Percentiles rank a stretch among this genome's conserved stretches.
Conservation (phyloP, 2,329 filamentous ascomycete species). For the Penicillium sp. region DNA sequence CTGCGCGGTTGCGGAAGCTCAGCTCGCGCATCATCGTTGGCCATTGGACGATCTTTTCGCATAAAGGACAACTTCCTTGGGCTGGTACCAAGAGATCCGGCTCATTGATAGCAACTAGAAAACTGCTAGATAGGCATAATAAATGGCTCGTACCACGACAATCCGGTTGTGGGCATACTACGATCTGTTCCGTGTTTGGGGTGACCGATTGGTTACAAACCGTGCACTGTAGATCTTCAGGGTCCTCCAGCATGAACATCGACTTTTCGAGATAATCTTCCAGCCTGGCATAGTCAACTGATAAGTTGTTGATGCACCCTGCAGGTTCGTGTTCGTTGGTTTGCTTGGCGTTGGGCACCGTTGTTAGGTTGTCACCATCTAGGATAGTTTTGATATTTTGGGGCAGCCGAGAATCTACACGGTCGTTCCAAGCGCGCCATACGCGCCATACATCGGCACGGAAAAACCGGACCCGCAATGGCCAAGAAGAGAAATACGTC, state of each 20-base stretch:
- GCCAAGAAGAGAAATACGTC: conserved; percentile 80
- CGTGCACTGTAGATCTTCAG: conserved; percentile 44
- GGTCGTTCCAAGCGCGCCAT: conserved; percentile 65
- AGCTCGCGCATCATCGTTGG: conserved; percentile 78
- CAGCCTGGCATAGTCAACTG: conserved; percentile 55
- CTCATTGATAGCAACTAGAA: conserved; percentile 47
- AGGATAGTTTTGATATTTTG: conserved; percentile 56
- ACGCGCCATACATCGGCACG: conserved; percentile 64
- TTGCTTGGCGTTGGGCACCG: neutral
- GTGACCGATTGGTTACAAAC: conserved; percentile 50
- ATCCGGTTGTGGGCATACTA: conserved; percentile 53
- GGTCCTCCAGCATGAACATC: conserved; percentile 42
- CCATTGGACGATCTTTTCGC: conserved; percentile 67
- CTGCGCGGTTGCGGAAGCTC: conserved; percentile 69
- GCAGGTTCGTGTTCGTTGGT: conserved; percentile 26
- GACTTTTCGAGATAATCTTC: conserved; percentile 56
- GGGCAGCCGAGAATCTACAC: conserved; percentile 52
- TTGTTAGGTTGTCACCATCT: conserved; percentile 44
- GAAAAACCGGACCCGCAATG: conserved; percentile 79
- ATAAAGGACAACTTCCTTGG: conserved; percentile 70
- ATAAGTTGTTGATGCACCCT: conserved; percentile 48
- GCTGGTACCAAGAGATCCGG: conserved; percentile 62
- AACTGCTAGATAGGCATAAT: conserved; percentile 55
- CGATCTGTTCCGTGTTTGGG: conserved; percentile 41
- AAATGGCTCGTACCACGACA: conserved; percentile 58